Evolutionary conservation across 2,329 filamentous ascomycete genomes (phyloP).

Genomic region (Hymenotorrendiella dingleyae): DNA sequence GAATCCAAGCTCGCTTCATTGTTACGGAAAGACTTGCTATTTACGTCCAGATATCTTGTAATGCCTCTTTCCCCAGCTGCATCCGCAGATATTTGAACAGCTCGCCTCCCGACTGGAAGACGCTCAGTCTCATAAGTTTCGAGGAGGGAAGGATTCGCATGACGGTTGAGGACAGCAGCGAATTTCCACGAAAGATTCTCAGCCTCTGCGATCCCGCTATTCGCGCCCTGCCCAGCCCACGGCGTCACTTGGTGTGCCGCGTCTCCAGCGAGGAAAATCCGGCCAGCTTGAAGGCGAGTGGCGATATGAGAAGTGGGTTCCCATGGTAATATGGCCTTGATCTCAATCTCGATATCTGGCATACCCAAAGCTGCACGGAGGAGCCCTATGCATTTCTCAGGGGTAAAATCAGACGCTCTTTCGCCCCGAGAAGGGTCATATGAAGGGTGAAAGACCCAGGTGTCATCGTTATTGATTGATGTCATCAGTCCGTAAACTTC

Average conservation of each 20-base stretch:
- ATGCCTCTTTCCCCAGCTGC: slow-evolving; percentile 14
- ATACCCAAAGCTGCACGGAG: slow-evolving; percentile 30
- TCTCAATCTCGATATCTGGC: slow-evolving; percentile 26
- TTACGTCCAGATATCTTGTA: too few species aligned
- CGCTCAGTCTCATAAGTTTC: slow-evolving; percentile 37
- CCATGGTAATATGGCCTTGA: slow-evolving; percentile 33
- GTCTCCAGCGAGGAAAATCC: slow-evolving; percentile 41
- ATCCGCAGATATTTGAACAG: slow-evolving; percentile 8
- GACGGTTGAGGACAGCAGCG: slow-evolving; percentile 28
- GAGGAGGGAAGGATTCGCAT: slow-evolving; percentile 24
- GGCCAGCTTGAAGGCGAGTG: slow-evolving; percentile 23
- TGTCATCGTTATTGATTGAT: slow-evolving; percentile 25
- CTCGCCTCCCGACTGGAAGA: slow-evolving; percentile 29
- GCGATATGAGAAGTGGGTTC: slow-evolving; percentile 29
- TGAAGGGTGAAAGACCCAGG: slow-evolving; percentile 27
- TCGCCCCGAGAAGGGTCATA: slow-evolving; percentile 22
- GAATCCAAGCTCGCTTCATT: too few species aligned
- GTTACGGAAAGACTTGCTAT: too few species aligned
- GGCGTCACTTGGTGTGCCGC: slow-evolving; percentile 44
- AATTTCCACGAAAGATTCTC: slow-evolving; percentile 40
- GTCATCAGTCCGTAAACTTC: slow-evolving; percentile 18
- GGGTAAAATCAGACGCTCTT: slow-evolving; percentile 15
- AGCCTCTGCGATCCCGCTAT: slow-evolving; percentile 34
- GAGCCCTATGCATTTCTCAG: slow-evolving; percentile 18
- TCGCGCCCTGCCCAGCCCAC: slow-evolving; percentile 39